phyloP scores from a whole-genome alignment of 169 alveolate genomes.

The Theileria annulata region DNA sequence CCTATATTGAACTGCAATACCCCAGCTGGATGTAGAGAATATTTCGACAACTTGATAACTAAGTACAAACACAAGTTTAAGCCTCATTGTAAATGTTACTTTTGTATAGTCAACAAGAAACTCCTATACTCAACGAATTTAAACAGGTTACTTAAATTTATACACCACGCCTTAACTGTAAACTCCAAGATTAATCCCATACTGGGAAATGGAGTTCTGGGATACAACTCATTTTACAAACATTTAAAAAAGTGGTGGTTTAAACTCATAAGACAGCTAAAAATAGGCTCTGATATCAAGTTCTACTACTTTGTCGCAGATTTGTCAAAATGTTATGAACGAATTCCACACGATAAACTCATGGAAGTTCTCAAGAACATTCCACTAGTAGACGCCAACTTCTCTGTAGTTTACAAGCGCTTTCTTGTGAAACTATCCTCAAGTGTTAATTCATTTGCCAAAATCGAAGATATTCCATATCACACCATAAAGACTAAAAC shows the following conservation, averaged over 20 bases:
- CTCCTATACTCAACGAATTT: not conserved
- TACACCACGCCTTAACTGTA: conserved; percentile 40
- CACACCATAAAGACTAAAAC: not conserved
- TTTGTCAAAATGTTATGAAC: conserved; percentile 59
- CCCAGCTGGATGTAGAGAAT: not conserved
- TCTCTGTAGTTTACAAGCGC: conserved; percentile 31
- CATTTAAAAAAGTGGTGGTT: conserved; percentile 63
- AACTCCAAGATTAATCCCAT: conserved; percentile 20
- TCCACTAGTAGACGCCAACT: conserved; percentile 10
- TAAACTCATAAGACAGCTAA: conserved; percentile 16
- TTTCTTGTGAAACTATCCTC: conserved; percentile 44
- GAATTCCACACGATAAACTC: conserved; percentile 43
- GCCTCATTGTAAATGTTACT: conserved; percentile 6
- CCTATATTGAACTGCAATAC: conserved; percentile 59
- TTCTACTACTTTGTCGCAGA: conserved; percentile 55
- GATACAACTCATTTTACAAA: conserved; percentile 35
- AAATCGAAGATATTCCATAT: conserved; percentile 13
- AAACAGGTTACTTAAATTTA: conserved; percentile 41
- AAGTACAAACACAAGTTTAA: conserved; percentile 1
- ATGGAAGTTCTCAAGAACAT: conserved; percentile 16
- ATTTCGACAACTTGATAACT: not conserved
- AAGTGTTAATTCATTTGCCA: conserved; percentile 33
- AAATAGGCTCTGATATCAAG: not conserved
- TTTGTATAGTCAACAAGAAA: not conserved
- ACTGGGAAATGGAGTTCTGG: conserved; percentile 56